Conservation (phyloP, 768 basidiomycete genomes). For the Pisolithus orientalis region DNA sequence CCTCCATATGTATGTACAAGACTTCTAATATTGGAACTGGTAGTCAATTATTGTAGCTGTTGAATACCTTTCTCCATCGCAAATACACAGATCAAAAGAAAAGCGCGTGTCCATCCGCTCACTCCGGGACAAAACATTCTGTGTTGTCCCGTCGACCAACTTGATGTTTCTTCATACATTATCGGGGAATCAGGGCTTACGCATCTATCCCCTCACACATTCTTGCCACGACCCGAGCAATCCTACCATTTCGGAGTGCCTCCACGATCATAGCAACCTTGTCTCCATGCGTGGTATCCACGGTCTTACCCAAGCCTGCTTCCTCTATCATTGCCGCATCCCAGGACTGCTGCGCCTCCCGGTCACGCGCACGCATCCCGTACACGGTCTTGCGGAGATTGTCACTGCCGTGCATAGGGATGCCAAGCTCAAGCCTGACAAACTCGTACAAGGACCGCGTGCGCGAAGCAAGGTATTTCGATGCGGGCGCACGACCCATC, state of each 20-base stretch:
- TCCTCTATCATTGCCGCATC: slow-evolving; percentile 39
- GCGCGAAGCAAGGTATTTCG: slow-evolving; percentile 41
- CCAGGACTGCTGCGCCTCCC: background rate
- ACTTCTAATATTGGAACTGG: too few relatives aligned
- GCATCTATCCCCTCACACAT: slow-evolving; percentile 34
- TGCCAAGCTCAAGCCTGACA: slow-evolving; percentile 63
- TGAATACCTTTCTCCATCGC: too few relatives aligned
- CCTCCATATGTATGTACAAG: too few relatives aligned
- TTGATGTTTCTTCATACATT: too few relatives aligned
- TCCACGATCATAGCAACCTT: slow-evolving; percentile 74
- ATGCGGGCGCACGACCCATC: slow-evolving; percentile 60
- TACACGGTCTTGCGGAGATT: slow-evolving; percentile 57
- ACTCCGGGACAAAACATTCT: too few relatives aligned
- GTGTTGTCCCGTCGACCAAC: too few relatives aligned
- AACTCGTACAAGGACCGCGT: slow-evolving; percentile 75
- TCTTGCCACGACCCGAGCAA: slow-evolving; percentile 50
- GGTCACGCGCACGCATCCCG: slow-evolving; percentile 57
- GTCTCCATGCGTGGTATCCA: slow-evolving; percentile 58
- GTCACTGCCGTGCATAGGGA: slow-evolving; percentile 74
- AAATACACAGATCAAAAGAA: too few relatives aligned
- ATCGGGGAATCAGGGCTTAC: background rate
- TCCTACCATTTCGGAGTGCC: slow-evolving; percentile 67
- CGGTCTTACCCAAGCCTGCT: slow-evolving; percentile 9
- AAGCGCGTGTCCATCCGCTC: too few relatives aligned
- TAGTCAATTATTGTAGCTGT: too few relatives aligned